These are phyloP conservation scores for Hydnomerulius pinastri DNA, from an alignment of 768 basidiomycete genomes.

Conservation along the genomic window DNA sequence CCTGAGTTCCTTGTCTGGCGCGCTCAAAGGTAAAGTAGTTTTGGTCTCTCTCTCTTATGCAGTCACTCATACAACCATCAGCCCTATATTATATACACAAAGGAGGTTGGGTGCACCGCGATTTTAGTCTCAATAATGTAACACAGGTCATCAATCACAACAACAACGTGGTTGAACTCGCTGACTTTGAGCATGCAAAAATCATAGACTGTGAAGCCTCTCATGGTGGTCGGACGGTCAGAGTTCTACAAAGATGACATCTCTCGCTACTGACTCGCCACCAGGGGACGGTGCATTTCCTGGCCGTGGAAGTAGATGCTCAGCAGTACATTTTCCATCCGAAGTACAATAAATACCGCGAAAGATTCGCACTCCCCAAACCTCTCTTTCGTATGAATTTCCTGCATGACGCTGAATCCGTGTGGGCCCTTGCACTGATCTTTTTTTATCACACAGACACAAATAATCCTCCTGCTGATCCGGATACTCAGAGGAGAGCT, in stretches of 20 bases:
- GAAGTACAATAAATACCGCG: no score
- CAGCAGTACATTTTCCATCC: not conserved
- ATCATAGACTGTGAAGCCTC: not conserved
- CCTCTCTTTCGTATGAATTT: slow-evolving; percentile 14
- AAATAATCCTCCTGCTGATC: not conserved
- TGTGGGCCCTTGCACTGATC: slow-evolving; percentile 7
- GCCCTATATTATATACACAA: slow-evolving; percentile 4
- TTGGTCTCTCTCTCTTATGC: not conserved
- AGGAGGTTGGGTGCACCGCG: slow-evolving; percentile 6
- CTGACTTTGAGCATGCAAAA: slow-evolving; percentile 15
- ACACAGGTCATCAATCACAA: not conserved
- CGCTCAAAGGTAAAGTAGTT: not conserved
- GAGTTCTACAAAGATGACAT: not conserved
- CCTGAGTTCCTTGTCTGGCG: not conserved
- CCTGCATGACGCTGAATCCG: slow-evolving; percentile 16
- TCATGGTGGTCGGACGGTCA: slow-evolving; percentile 11
- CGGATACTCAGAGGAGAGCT: not conserved
- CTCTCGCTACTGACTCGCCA: not conserved
- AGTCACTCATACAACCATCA: not conserved
- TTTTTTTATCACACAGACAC: slow-evolving; percentile 2
- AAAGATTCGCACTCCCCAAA: not conserved
- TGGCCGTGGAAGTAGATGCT: slow-evolving; percentile 12
- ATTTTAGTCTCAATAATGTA: slow-evolving; percentile 7
- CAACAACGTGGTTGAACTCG: slow-evolving; percentile 1
- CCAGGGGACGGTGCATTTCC: slow-evolving; percentile 14